These are phyloP conservation scores for Citrullus amarus DNA, from an alignment of 306 rosid species.

Conservation along the genomic window DNA sequence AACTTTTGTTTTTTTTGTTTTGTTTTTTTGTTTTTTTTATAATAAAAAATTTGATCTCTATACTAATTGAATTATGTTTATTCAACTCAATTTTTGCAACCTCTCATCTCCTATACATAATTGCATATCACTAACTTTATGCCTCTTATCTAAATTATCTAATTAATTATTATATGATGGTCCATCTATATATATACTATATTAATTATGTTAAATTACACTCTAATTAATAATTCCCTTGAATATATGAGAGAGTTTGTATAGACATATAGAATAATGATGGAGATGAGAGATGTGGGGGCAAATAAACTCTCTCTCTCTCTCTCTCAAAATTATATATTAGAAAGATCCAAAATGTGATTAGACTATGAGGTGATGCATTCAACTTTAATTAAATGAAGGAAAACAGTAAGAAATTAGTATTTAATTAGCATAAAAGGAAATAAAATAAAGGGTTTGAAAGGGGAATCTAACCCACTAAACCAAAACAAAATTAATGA, in stretches of 20 bases:
- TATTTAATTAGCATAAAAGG: background rate
- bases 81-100: too few species aligned
- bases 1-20: too few species aligned
- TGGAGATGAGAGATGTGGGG: background rate
- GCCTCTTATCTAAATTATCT: too few species aligned
- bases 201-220: too few species aligned
- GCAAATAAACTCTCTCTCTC: background rate
- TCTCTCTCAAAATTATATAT: background rate
- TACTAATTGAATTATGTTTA: too few species aligned
- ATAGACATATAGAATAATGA: background rate
- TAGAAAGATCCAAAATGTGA: background rate
- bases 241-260: background rate
- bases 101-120: too few species aligned
- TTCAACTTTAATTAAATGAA: background rate
- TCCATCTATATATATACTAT: too few species aligned
- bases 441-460: background rate
- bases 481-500: background rate
- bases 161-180: too few species aligned
- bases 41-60: too few species aligned
- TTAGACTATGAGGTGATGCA: background rate
- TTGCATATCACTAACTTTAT: too few species aligned
- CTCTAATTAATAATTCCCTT: background rate
- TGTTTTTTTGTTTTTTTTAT: too few species aligned
- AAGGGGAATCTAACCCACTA: constrained; percentile 1
- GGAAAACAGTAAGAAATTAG: background rate